A percentile compares a stretch with the other conserved stretches of the same genome.
phyloP scores from a whole-genome alignment of 306 rosid genomes.

The Castanea sativa region DNA sequence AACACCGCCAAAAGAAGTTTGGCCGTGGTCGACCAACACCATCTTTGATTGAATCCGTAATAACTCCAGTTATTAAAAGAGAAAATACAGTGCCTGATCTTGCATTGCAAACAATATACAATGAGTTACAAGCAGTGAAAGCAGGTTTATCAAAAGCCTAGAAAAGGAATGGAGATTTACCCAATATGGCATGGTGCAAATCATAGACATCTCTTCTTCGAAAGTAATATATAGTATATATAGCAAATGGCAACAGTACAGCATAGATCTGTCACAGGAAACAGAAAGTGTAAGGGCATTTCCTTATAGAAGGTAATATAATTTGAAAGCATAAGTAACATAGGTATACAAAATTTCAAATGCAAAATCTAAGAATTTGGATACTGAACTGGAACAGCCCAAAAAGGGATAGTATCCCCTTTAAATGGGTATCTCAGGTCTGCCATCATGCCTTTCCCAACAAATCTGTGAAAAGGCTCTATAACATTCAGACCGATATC shows the following conservation, averaged over 20 bases:
- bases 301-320: too few relatives aligned
- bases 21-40: constrained; percentile 96
- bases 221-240: constrained; percentile 58
- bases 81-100: constrained; percentile 79
- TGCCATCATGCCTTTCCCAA: constrained; percentile 80
- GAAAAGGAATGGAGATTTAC: constrained; percentile 35
- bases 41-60: constrained; percentile 93
- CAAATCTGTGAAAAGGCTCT: constrained; percentile 90
- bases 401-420: constrained; percentile 74
- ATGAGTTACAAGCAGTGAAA: not conserved
- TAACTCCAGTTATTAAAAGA: constrained; percentile 69
- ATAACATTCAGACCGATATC: constrained; percentile 64
- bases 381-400: constrained; percentile 82
- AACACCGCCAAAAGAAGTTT: constrained; percentile 97
- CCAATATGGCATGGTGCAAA: constrained; percentile 84
- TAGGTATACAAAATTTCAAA: too few relatives aligned
- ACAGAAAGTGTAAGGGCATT: not conserved
- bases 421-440: constrained; percentile 79
- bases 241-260: constrained; percentile 54
- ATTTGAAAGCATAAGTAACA: not conserved
- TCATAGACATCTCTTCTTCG: constrained; percentile 79
- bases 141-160: not conserved
- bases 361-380: too few relatives aligned
- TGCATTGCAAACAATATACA: constrained; percentile 13
- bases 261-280: constrained; percentile 61